Evolutionary conservation across 306 rosid species (phyloP).

Genomic region (Cyclanthera cordifolia): DNA sequence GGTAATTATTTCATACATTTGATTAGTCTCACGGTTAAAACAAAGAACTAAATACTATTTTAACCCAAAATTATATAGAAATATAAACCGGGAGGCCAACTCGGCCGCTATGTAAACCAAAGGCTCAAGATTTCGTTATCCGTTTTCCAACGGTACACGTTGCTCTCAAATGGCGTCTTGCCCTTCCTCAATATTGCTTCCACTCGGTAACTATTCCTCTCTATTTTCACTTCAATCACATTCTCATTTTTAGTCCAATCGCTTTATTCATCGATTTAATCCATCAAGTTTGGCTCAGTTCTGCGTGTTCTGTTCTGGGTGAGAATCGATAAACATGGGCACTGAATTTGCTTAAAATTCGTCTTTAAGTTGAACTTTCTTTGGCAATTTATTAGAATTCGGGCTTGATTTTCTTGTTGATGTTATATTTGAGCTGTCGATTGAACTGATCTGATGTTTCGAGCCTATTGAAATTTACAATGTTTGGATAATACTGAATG

Average conservation of each 20-base stretch:
- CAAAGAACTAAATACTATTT: too few species aligned
- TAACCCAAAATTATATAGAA: too few species aligned
- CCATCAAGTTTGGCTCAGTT: background rate
- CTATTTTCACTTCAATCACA: background rate
- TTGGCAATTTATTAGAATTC: background rate
- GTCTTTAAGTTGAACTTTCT: background rate
- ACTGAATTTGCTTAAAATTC: background rate
- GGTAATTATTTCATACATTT: too few species aligned
- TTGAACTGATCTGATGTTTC: background rate
- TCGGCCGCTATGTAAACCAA: background rate
- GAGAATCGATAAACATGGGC: background rate
- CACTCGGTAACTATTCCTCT: conserved; percentile 31
- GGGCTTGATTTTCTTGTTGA: background rate
- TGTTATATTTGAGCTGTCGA: background rate
- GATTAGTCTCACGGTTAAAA: too few species aligned
- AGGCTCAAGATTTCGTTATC: conserved; percentile 49
- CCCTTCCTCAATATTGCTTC: conserved; percentile 37
- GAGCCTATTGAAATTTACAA: background rate
- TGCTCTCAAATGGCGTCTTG: conserved; percentile 34
- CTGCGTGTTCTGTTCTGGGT: background rate
- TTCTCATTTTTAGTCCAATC: background rate
- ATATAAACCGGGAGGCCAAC: background rate
- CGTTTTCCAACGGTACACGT: conserved; percentile 19
- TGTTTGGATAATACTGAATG: background rate
- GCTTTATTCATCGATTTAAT: background rate